Evolutionary conservation across 169 alveolate genomes (phyloP).

Genomic region (Plasmodium berghei): DNA sequence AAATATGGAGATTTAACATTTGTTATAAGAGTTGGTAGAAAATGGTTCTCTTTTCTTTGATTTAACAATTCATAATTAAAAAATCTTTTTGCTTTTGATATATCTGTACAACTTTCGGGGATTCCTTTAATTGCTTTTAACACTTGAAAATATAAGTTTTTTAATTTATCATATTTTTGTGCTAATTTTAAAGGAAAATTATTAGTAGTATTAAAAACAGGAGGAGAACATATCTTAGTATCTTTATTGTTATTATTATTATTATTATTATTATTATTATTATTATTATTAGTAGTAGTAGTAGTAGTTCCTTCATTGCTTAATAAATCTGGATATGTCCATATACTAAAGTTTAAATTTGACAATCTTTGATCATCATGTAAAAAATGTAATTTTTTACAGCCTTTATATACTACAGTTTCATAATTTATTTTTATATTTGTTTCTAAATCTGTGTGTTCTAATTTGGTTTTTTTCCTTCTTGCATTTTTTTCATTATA

Average conservation of each 20-base stretch:
- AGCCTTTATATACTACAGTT: conserved; percentile 59
- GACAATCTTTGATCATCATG: conserved; percentile 64
- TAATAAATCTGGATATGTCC: conserved; percentile 73
- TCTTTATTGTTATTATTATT: neutral
- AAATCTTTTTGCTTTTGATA: conserved; percentile 56
- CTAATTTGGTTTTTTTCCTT: conserved; percentile 55
- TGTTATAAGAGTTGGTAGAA: conserved; percentile 76
- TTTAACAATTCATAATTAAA: conserved; percentile 74
- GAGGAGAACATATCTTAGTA: conserved; percentile 16
- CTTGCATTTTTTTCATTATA: conserved; percentile 77
- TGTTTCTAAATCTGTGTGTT: conserved; percentile 72
- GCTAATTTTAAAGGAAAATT: conserved; percentile 58
- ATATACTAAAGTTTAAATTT: conserved; percentile 51
- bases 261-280: no score
- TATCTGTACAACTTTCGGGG: conserved; percentile 40
- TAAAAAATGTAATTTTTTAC: conserved; percentile 46
- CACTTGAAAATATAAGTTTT: conserved; percentile 40
- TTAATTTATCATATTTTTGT: conserved; percentile 56
- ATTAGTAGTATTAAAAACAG: conserved; percentile 30
- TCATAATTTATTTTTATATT: conserved; percentile 51
- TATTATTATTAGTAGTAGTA: no score
- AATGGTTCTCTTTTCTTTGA: conserved; percentile 78
- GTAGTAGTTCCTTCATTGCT: neutral
- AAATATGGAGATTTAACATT: conserved; percentile 77
- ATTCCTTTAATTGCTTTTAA: conserved; percentile 49